phyloP scores from a whole-genome alignment of 2,329 filamentous ascomycete species.

The Cadophora luteo-olivacea region DNA sequence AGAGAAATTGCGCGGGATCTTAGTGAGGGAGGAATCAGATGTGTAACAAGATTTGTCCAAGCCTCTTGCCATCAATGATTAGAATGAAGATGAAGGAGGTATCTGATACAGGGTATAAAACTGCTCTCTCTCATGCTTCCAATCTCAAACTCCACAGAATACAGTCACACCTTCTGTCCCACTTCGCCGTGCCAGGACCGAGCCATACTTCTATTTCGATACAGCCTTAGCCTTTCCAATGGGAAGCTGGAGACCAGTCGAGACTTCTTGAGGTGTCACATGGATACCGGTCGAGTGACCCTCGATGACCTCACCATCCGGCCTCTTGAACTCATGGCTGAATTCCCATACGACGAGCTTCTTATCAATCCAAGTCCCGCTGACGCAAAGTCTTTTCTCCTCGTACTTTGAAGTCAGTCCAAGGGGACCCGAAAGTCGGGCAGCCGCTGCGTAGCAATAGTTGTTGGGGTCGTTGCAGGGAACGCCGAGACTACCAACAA shows the following conservation, averaged over 20 bases:
- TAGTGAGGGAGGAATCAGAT: no score
- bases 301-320: neutral
- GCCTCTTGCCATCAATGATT: neutral
- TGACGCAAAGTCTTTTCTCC: constrained; percentile 9
- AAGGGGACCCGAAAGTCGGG: neutral
- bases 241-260: neutral
- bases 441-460: constrained; percentile 17
- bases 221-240: no score
- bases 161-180: neutral
- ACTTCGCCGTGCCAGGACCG: no score
- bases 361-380: constrained; percentile 15
- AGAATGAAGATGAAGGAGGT: neutral
- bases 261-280: neutral
- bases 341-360: constrained; percentile 10
- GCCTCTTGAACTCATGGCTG: neutral
- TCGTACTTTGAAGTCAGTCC: neutral
- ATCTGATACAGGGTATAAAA: neutral
- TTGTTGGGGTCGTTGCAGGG: neutral
- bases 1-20: no score
- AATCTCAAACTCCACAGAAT: neutral
- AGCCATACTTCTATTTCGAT: no score
- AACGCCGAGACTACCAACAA: constrained; percentile 4
- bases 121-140: neutral
- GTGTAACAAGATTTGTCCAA: neutral
- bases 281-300: neutral